These are phyloP conservation scores for Fusarium redolens DNA, from an alignment of 2,329 filamentous ascomycete genomes.

Conservation along the genomic window DNA sequence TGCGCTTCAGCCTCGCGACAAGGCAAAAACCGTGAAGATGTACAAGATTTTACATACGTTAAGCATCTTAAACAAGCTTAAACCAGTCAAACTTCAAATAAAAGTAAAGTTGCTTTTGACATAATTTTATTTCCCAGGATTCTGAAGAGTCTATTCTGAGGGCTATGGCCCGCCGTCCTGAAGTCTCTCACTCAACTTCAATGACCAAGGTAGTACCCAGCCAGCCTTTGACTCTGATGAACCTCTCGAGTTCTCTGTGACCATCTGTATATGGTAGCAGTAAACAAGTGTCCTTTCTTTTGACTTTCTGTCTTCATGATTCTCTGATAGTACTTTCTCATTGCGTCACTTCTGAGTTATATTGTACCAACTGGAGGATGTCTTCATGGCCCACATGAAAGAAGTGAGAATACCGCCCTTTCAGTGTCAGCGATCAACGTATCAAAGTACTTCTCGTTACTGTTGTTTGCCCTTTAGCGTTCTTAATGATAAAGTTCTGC, in stretches of 20 bases:
- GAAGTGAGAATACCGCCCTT: background rate
- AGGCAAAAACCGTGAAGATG: background rate
- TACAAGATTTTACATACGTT: background rate
- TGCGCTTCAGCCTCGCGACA: background rate
- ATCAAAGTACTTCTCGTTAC: background rate
- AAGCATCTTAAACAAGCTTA: background rate
- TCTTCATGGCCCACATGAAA: background rate
- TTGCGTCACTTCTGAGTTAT: background rate
- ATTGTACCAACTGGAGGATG: background rate
- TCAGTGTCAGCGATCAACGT: too few relatives aligned
- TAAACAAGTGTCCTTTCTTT: background rate
- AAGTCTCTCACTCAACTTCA: background rate
- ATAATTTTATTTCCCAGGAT: background rate
- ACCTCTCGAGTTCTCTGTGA: background rate
- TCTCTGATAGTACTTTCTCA: background rate
- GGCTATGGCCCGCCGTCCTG: background rate
- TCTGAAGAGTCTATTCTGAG: background rate
- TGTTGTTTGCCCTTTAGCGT: rapidly evolving
- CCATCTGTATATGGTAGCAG: background rate
- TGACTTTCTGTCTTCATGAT: background rate
- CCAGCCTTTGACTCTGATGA: background rate
- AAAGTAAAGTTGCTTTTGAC: background rate
- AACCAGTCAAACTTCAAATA: background rate
- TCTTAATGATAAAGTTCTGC: background rate
- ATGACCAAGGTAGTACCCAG: background rate